phyloP scores from a whole-genome alignment of 2,329 filamentous ascomycete genomes.

The Calonectria pseudoturangicola region DNA sequence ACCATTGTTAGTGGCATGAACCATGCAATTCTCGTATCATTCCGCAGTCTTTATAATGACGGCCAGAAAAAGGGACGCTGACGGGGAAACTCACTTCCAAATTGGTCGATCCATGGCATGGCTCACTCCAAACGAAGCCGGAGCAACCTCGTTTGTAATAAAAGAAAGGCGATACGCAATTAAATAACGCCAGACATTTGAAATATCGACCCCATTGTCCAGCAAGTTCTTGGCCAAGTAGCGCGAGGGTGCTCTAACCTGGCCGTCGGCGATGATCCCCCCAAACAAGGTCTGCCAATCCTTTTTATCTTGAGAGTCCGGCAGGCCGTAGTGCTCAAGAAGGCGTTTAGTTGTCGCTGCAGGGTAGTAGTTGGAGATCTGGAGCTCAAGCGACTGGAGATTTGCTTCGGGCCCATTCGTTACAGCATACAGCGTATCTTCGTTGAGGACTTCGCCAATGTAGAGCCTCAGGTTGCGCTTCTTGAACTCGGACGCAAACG shows the following conservation, averaged over 20 bases:
- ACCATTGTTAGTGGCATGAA: background rate
- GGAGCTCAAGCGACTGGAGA: slow-evolving; percentile 28
- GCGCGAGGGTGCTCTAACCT: slow-evolving; percentile 37
- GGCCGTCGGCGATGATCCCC: slow-evolving; percentile 37
- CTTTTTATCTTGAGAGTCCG: slow-evolving; percentile 22
- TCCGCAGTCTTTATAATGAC: background rate
- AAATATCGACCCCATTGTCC: slow-evolving; percentile 22
- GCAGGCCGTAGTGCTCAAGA: slow-evolving; percentile 29
- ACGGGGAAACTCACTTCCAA: slow-evolving; percentile 36
- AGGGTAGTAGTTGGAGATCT: slow-evolving; percentile 41
- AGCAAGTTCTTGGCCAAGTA: slow-evolving; percentile 35
- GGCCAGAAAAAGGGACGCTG: background rate
- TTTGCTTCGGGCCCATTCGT: slow-evolving; percentile 36
- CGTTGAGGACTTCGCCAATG: slow-evolving; percentile 40
- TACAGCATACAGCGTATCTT: slow-evolving; percentile 39
- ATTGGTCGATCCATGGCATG: slow-evolving; percentile 42
- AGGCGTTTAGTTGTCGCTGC: slow-evolving; percentile 24
- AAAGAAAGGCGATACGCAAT: slow-evolving; percentile 41
- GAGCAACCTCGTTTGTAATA: slow-evolving; percentile 37
- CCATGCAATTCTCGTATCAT: background rate
- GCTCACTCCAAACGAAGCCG: slow-evolving; percentile 41
- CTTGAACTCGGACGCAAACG: slow-evolving; percentile 44
- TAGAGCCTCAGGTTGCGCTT: slow-evolving; percentile 27
- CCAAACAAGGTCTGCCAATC: slow-evolving; percentile 38
- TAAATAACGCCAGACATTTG: slow-evolving; percentile 36